A percentile compares a stretch with the other conserved stretches of the same genome.
Conservation (phyloP, 2,329 filamentous ascomycete species). For the Fusarium mexicanum region DNA sequence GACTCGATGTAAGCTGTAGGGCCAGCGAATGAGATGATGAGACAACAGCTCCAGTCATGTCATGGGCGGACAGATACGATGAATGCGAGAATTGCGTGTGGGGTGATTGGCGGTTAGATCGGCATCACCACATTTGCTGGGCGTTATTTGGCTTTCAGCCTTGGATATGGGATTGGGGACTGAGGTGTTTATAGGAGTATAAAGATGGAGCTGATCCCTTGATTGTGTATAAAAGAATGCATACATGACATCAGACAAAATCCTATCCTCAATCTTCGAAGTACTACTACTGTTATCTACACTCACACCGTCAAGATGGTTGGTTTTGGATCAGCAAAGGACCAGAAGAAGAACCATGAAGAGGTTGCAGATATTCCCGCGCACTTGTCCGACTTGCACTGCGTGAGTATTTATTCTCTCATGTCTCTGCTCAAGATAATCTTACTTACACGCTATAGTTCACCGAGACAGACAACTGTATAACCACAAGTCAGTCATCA, state of each 20-base stretch:
- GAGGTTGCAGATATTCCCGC: slow-evolving; percentile 52
- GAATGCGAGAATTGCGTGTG: slow-evolving; percentile 29
- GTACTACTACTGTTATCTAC: background rate
- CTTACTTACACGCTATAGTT: slow-evolving; percentile 40
- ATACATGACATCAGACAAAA: background rate
- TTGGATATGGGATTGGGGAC: background rate
- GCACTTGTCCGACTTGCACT: slow-evolving; percentile 60
- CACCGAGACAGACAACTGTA: slow-evolving; percentile 68
- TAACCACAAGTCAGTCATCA: slow-evolving; percentile 60
- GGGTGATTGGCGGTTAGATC: background rate
- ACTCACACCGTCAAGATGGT: slow-evolving; percentile 37
- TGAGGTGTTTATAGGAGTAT: slow-evolving; percentile 3
- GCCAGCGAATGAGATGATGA: background rate
- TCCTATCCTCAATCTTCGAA: background rate
- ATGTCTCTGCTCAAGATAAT: no score
- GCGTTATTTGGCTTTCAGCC: background rate
- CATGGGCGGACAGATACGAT: slow-evolving; percentile 22
- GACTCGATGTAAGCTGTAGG: background rate
- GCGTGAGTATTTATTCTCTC: slow-evolving; percentile 39
- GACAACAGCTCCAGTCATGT: background rate
- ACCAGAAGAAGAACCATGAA: slow-evolving; percentile 37
- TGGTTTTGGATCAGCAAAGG: slow-evolving; percentile 36
- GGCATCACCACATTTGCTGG: background rate
- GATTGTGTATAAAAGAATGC: background rate
- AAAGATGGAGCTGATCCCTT: slow-evolving; percentile 10